Conservation (phyloP, 257 asterid species). For the Solanum gracilifrons region DNA sequence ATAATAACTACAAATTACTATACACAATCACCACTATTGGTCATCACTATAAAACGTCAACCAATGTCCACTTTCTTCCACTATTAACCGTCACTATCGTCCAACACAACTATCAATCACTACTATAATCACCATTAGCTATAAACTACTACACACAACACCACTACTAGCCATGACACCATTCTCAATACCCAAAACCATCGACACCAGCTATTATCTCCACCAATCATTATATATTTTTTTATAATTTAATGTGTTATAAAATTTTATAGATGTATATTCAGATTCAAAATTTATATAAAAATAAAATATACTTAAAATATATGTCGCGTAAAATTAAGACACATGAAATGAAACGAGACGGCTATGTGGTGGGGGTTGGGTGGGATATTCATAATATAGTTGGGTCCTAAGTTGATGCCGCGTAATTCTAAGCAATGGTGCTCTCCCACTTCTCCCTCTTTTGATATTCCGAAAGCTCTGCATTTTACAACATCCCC, state of each 20-base stretch:
- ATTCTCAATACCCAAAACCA: not conserved
- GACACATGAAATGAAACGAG: not conserved
- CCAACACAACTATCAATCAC: not conserved
- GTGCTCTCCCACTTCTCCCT: conserved; percentile 3
- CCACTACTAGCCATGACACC: not conserved
- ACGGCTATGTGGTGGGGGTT: not conserved
- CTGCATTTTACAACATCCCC: conserved; percentile 13
- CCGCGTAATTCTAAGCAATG: conserved; percentile 16
- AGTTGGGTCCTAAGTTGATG: conserved; percentile 10
- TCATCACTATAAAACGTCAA: not conserved
- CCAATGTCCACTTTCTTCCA: fast-evolving
- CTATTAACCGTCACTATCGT: not conserved
- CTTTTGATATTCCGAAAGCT: conserved; percentile 18
- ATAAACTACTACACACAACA: not conserved
- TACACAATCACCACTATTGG: not conserved
- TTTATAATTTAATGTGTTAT: not conserved
- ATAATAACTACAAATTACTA: not conserved
- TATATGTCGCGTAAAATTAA: not conserved
- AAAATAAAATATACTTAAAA: too few relatives aligned
- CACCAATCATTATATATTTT: not conserved
- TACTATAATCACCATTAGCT: not conserved
- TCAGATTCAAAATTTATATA: not conserved
- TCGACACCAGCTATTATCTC: not conserved
- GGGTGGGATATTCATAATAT: not conserved
- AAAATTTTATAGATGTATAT: not conserved